Evolutionary conservation across 257 asterid species (phyloP), one percentile per base, ranked within the genome.

Genomic region (Fraxinus pennsylvanica): DNA sequence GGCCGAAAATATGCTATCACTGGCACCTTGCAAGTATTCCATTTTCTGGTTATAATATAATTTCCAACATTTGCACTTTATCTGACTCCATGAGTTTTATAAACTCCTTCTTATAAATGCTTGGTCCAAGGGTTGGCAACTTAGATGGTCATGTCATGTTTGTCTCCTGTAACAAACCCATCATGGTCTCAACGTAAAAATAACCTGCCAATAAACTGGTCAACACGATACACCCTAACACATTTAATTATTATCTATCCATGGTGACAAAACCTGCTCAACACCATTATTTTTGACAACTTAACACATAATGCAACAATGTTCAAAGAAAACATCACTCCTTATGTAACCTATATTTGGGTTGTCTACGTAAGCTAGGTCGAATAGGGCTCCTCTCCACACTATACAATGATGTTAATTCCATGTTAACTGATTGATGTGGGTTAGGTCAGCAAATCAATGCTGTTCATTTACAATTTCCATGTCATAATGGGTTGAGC

Each of bases 31-130:
- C 19, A 41, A 10, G 65, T 36, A 75, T 12, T 36, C 57, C 67
- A 65, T 32, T 8, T 8, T 39, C 61, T 21, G 52, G 12, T 54
- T 47, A 72, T 50, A 8, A 13, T 63, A 74, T 29, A 21, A 73
- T 59, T 25, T 68, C 67, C 71, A 8, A 38, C 50, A 39, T 72
- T 68, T 30, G 47, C 25, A 25, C 39, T 32, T 67, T 67, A 69
- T 70, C 35, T 15, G 19, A 59, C 10, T 77, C 61, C 78, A 61
- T 27, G 66, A 68, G 77, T 81, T 72, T 67, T 7, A 41, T 45
- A 41, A 27, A 22, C 7, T 10, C 15, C 10, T 47, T 39, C 50
- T 15, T n/a, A 50, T 41, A 70, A 22, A 57, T 41, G 65, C 67
- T 41, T n/a, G 71, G 50, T 22, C 67, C 68, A 35, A 13, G 9